A percentile compares a stretch with the other conserved stretches of the same genome.
Evolutionary conservation across 1,139 yeast genomes (phyloP).

Genomic region (Pichia sp.): DNA sequence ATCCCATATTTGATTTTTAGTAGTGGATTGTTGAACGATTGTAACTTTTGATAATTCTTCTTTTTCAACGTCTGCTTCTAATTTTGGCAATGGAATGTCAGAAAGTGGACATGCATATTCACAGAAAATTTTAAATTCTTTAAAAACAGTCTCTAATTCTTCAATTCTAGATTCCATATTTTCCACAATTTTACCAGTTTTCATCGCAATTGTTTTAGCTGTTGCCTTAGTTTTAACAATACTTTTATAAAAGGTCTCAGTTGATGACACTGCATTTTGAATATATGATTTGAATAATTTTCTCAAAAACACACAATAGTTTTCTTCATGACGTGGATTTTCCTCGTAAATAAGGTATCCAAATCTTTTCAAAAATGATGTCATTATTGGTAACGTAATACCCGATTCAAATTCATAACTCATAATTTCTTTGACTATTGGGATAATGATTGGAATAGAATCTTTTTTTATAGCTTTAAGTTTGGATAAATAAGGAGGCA

Average conservation of each 20-base stretch:
- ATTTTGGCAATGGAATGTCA: conserved; percentile 27
- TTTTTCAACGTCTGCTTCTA: conserved; percentile 24
- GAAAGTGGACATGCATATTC: conserved; percentile 41
- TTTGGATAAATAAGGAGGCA: conserved; percentile 36
- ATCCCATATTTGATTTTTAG: conserved; percentile 50
- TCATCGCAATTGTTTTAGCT: conserved; percentile 50
- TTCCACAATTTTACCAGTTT: conserved; percentile 59
- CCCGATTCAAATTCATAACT: conserved; percentile 46
- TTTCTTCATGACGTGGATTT: conserved; percentile 20
- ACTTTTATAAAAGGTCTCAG: conserved; percentile 33
- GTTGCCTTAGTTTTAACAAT: conserved; percentile 34
- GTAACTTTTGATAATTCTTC: conserved; percentile 17
- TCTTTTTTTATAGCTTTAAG: conserved; percentile 24
- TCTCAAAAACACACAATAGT: conserved; percentile 20
- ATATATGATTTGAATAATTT: conserved; percentile 42
- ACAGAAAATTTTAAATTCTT: conserved; percentile 41
- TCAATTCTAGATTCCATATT: conserved; percentile 43
- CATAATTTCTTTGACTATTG: conserved; percentile 45
- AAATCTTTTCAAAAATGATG: conserved; percentile 48
- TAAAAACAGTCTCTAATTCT: conserved; percentile 34
- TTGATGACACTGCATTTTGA: conserved; percentile 36
- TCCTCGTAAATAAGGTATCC: conserved; percentile 28
- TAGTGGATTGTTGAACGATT: conserved; percentile 22
- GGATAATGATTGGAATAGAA: conserved; percentile 21
- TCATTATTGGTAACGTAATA: conserved; percentile 40